phyloP scores from a whole-genome alignment of 768 basidiomycete genomes.

The Lactarius hengduanensis region DNA sequence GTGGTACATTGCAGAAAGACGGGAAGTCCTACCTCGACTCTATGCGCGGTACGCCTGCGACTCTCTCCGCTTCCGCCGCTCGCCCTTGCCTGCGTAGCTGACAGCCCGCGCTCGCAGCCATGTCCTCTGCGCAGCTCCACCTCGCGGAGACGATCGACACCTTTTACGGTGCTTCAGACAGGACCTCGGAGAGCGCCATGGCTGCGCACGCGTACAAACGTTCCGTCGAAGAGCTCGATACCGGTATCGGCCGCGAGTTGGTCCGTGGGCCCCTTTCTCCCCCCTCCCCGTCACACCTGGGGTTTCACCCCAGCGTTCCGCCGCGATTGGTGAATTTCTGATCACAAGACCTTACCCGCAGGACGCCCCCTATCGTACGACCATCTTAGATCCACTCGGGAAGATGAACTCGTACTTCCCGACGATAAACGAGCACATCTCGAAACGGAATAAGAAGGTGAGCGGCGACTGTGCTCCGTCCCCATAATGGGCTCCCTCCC shows the following conservation, averaged over 20 bases:
- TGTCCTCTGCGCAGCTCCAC: conserved; percentile 90
- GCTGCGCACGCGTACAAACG: conserved; percentile 95
- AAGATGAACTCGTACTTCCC: conserved; percentile 98
- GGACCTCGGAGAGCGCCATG: conserved; percentile 89
- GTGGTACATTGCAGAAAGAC: conserved; percentile 88
- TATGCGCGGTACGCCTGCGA: conserved; percentile 68
- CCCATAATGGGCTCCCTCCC: conserved; percentile 12
- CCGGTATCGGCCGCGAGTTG: conserved; percentile 78
- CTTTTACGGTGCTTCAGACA: conserved; percentile 88
- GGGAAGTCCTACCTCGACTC: conserved; percentile 93
- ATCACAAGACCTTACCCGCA: conserved; percentile 35
- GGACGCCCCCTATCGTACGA: conserved; percentile 94
- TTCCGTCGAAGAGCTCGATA: conserved; percentile 91
- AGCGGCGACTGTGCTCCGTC: conserved; percentile 2
- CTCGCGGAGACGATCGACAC: conserved; percentile 91
- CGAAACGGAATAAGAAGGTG: conserved; percentile 97
- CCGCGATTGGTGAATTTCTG: conserved; percentile 1
- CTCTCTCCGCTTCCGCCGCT: conserved; percentile 4
- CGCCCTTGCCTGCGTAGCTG: conserved; percentile 4
- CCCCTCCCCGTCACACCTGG: background rate
- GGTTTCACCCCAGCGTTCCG: conserved; percentile 2
- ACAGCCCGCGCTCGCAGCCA: conserved; percentile 50
- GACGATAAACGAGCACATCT: conserved; percentile 87
- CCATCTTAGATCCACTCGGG: conserved; percentile 92
- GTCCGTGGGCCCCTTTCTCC: conserved; percentile 46